These are phyloP conservation scores for Thozetella sp. DNA, from an alignment of 495 filamentous ascomycete species.

Conservation along the genomic window DNA sequence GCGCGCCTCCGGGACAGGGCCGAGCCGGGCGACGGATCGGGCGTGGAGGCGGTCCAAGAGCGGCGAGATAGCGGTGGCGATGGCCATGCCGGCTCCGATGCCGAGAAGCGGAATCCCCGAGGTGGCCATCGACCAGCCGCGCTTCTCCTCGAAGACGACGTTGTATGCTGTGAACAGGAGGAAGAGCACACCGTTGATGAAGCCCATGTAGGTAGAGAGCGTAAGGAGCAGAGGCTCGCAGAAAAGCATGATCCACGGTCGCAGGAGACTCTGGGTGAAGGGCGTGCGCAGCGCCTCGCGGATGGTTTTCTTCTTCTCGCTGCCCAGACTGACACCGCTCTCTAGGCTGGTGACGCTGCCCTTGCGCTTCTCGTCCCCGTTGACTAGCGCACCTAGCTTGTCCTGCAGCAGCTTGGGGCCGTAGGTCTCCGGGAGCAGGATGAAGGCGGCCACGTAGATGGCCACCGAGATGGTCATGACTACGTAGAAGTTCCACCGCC, in stretches of 20 bases:
- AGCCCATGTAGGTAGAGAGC: not conserved
- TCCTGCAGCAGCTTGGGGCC: conserved; percentile 15
- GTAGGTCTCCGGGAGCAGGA: conserved; percentile 47
- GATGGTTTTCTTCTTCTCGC: not conserved
- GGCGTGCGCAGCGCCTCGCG: not conserved
- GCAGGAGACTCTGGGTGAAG: conserved; percentile 5
- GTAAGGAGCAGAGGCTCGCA: not conserved
- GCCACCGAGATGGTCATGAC: conserved; percentile 38
- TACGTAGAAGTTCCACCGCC: conserved; percentile 54
- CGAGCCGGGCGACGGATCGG: conserved; percentile 44
- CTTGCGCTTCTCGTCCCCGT: not conserved
- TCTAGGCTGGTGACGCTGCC: no score
- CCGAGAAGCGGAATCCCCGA: not conserved
- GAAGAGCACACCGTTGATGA: not conserved
- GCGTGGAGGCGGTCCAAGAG: conserved; percentile 16
- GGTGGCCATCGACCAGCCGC: conserved; percentile 1
- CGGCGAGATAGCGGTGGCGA: not conserved
- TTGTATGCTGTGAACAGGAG: not conserved
- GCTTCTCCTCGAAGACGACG: not conserved
- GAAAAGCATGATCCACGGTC: conserved; percentile 3
- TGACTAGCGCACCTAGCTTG: no score
- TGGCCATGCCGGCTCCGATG: not conserved
- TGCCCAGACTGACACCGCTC: not conserved
- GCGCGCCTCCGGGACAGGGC: conserved; percentile 53
- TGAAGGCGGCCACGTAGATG: conserved; percentile 24